Percentiles rank a stretch among this genome's conserved stretches.
phyloP scores from a whole-genome alignment of 352 stramenopile species.

The Pseudoperonospora humuli region DNA sequence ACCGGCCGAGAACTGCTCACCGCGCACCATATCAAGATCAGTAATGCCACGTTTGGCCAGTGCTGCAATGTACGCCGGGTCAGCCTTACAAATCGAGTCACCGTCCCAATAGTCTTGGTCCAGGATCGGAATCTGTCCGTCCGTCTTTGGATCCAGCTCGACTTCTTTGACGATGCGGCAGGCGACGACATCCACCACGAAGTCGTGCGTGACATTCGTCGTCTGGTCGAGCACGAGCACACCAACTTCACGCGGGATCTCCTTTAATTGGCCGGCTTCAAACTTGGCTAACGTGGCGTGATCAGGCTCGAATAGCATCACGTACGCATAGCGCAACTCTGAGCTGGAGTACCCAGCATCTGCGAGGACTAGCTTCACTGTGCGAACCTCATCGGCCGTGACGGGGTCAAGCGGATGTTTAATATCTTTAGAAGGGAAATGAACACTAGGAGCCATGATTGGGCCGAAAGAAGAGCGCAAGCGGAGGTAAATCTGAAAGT shows the following conservation, averaged over 20 bases:
- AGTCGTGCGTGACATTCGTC: constrained; percentile 25
- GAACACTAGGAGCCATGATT: constrained; percentile 21
- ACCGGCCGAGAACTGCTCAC: constrained; percentile 34
- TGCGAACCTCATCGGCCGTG: constrained; percentile 33
- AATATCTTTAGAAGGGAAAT: constrained; percentile 12
- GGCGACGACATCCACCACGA: constrained; percentile 35
- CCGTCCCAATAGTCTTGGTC: constrained; percentile 41
- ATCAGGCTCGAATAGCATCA: constrained; percentile 45
- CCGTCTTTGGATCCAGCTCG: constrained; percentile 29
- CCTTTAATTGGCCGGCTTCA: constrained; percentile 18
- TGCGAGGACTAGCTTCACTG: constrained; percentile 36
- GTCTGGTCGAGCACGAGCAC: constrained; percentile 31
- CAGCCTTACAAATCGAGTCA: constrained; percentile 36
- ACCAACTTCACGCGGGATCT: constrained; percentile 37
- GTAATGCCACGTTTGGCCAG: constrained; percentile 38
- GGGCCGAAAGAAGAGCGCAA: constrained; percentile 1
- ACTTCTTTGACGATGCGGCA: constrained; percentile 23
- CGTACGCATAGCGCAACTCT: constrained; percentile 38
- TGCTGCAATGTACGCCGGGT: constrained; percentile 30
- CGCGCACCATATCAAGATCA: constrained; percentile 34
- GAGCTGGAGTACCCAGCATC: constrained; percentile 28
- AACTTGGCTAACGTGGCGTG: constrained; percentile 36
- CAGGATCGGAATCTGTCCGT: constrained; percentile 39
- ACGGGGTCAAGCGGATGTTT: constrained; percentile 42
- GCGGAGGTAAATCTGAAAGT: constrained; percentile 22